These are phyloP conservation scores for Microcos paniculata DNA, from an alignment of 345 rosid genomes.

Conservation along the genomic window DNA sequence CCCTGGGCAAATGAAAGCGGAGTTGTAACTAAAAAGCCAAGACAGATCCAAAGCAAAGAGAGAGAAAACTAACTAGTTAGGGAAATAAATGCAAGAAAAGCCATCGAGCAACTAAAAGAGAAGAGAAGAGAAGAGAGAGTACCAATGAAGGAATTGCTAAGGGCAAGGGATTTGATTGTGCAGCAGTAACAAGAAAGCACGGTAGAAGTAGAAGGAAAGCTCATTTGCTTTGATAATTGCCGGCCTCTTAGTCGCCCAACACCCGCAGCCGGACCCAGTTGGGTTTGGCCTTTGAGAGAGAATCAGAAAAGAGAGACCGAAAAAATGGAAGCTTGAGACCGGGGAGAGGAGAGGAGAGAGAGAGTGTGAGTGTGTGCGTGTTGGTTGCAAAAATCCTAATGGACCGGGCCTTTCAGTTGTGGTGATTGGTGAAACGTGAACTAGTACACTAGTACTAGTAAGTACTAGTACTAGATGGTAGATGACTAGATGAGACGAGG, in stretches of 20 bases:
- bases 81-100: slow-evolving; percentile 12
- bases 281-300: not conserved
- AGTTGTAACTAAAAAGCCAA: slow-evolving; percentile 21
- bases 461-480: too few species aligned
- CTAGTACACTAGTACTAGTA: too few species aligned
- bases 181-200: slow-evolving; percentile 15
- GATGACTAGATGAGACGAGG: slow-evolving; percentile 25
- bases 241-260: not conserved
- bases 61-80: slow-evolving; percentile 15
- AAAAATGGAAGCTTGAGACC: not conserved
- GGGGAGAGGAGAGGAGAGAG: slow-evolving; percentile 12
- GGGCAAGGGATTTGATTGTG: not conserved
- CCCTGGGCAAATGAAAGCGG: slow-evolving; percentile 19
- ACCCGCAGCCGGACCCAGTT: not conserved
- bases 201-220: slow-evolving; percentile 19
- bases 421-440: slow-evolving; percentile 27
- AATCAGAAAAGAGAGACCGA: slow-evolving; percentile 11
- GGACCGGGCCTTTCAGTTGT: slow-evolving; percentile 23
- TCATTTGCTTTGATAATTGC: not conserved
- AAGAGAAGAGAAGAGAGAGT: slow-evolving; percentile 14
- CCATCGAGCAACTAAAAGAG: not conserved
- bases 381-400: not conserved
- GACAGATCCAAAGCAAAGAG: slow-evolving; percentile 39
- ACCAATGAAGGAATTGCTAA: slow-evolving; percentile 25
- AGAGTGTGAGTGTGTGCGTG: not conserved